Base-by-base conservation (phyloP, 1,284 basidiomycete species). In the Fomes fomentarius region DNA sequence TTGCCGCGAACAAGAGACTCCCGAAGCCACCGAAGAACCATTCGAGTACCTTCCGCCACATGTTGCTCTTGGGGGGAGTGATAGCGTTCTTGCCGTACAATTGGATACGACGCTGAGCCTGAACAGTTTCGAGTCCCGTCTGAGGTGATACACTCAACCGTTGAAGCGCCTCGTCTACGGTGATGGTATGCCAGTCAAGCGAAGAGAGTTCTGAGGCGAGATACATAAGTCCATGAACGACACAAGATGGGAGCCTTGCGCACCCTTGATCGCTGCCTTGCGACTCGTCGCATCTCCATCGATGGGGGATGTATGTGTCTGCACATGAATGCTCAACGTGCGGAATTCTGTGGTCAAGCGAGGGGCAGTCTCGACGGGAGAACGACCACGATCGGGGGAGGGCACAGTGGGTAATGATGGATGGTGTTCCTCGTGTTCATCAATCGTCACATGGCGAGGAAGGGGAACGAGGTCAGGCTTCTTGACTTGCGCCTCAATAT, bases 1-100 rank as follows among this genome's bases (percentile, higher is more conserved):
- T 73, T 38, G 78, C 84, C 22, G 74, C 72, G 45, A 85, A 71
- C 21, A 89, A 74, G 22, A 88, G 71, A 39, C 76, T 78, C 1
- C 85, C 85, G 58, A 85, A 83, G 1, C 74, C 78, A 30, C 79
- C 80, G 25, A 81, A 79, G 25, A 79, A 50, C 49, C 79, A 81
- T 58, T 74, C 75, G 25, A 80, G 66, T 1, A 74, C 63, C 64
- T 80, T 81, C 61, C 73, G 69, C 67, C 71, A 71, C 61, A 74
- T 74, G 43, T 72, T 69, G 43, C 69, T 78, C 26, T 74, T 73
- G 30, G 78, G 75, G 3, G 77, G 76, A 14, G 72, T 73, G 34
- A 83, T 76, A 35, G 73, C 62, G 56, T 82, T 82, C 61, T 70
- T 76, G 7, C 79, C 78, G 25, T 79, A 69, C 43, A 68, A 69